Conservation (phyloP, 331 rosid genomes). For the Quercus tomentella region DNA sequence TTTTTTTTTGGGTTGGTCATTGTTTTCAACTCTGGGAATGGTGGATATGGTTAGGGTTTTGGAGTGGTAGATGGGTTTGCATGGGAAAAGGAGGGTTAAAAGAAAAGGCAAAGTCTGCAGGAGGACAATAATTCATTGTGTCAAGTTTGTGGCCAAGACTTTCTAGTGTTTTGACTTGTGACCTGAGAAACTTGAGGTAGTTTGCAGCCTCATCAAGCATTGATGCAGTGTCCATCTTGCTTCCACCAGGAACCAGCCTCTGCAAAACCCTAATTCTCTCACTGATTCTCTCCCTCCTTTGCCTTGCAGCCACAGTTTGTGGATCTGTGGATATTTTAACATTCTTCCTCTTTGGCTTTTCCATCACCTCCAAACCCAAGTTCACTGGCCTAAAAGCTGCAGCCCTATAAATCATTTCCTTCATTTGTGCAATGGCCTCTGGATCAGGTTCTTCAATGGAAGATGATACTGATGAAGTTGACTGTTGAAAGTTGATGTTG, state of each 20-base stretch:
- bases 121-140: conserved; percentile 52
- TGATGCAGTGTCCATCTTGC: conserved; percentile 89
- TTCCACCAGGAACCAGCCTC: conserved; percentile 87
- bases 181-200: conserved; percentile 75
- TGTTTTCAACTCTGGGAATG: conserved; percentile 24
- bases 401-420: conserved; percentile 72
- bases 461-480: conserved; percentile 45
- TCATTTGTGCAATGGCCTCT: conserved; percentile 87
- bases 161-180: conserved; percentile 82
- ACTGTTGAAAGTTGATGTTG: conserved; percentile 70
- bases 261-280: conserved; percentile 83
- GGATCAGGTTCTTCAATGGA: conserved; percentile 67
- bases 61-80: conserved; percentile 40
- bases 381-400: conserved; percentile 80
- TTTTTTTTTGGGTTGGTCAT: background rate
- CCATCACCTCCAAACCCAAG: conserved; percentile 47
- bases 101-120: conserved; percentile 67
- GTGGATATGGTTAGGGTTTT: conserved; percentile 39
- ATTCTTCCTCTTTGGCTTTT: conserved; percentile 73
- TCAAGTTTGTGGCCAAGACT: conserved; percentile 64
- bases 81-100: conserved; percentile 82
- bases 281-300: conserved; percentile 77
- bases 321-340: conserved; percentile 70
- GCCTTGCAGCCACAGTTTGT: conserved; percentile 84
- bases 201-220: conserved; percentile 92